phyloP scores from a whole-genome alignment of 495 filamentous ascomycete species.

The Podospora didyma region DNA sequence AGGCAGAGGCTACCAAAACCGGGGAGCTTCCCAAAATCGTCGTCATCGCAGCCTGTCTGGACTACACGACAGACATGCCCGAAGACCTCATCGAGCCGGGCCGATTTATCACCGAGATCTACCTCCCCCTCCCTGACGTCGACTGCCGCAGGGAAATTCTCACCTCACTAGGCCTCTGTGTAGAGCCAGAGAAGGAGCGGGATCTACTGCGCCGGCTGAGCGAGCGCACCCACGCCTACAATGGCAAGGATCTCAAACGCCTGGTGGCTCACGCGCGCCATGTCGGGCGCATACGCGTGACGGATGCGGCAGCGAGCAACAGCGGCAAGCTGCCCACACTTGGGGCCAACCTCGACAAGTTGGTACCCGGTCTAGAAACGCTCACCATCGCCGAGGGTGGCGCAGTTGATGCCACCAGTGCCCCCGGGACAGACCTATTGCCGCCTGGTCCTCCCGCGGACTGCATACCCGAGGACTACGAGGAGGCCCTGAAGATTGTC shows the following conservation, averaged over 20 bases:
- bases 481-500: slow-evolving; percentile 40
- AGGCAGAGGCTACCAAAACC: slow-evolving; percentile 28
- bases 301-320: neutral
- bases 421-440: neutral
- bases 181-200: slow-evolving; percentile 31
- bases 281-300: slow-evolving; percentile 18
- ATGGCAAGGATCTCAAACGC: slow-evolving; percentile 42
- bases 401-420: neutral
- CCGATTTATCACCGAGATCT: slow-evolving; percentile 67
- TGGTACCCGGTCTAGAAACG: too few relatives aligned
- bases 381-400: neutral
- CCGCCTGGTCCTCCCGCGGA: neutral
- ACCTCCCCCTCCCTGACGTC: slow-evolving; percentile 75
- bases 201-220: slow-evolving; percentile 40
- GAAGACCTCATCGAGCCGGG: slow-evolving; percentile 62
- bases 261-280: slow-evolving; percentile 38
- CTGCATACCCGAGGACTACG: slow-evolving; percentile 38
- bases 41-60: slow-evolving; percentile 69
- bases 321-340: neutral
- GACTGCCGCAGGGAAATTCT: slow-evolving; percentile 71
- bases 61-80: slow-evolving; percentile 72
- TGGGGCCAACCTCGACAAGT: too few relatives aligned
- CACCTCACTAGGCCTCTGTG: slow-evolving; percentile 39
- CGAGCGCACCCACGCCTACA: slow-evolving; percentile 53
- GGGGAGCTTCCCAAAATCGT: slow-evolving; percentile 46